A percentile compares a stretch with the other conserved stretches of the same genome.
Conservation (phyloP, 2,329 filamentous ascomycete genomes). For the Aspergillus pseudonomiae region DNA sequence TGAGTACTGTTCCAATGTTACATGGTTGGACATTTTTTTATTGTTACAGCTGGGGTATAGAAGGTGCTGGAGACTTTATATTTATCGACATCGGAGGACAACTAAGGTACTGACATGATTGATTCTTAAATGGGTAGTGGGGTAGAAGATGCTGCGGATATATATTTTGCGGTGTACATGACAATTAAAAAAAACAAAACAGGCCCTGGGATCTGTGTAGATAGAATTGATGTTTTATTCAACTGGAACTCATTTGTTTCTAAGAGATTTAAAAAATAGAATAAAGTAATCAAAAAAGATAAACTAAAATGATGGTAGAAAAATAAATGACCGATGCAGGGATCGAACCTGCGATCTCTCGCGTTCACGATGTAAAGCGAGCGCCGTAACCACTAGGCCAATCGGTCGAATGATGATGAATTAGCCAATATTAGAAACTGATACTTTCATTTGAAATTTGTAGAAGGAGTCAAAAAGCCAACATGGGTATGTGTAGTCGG, state of each 20-base stretch:
- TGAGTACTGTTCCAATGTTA: too few relatives aligned
- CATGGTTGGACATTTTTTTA: too few relatives aligned
- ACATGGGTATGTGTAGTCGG: too few relatives aligned
- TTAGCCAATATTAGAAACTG: rapidly evolving
- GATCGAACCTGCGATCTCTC: neutral
- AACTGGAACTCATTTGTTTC: neutral
- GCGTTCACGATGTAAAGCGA: neutral
- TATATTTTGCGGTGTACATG: too few relatives aligned
- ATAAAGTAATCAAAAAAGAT: neutral
- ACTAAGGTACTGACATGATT: too few relatives aligned
- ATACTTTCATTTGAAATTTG: too few relatives aligned
- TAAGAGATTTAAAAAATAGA: neutral
- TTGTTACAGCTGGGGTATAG: neutral
- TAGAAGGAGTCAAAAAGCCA: too few relatives aligned
- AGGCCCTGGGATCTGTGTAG: too few relatives aligned
- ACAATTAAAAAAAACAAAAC: too few relatives aligned
- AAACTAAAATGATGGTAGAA: neutral
- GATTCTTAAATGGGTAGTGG: too few relatives aligned
- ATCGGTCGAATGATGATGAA: neutral
- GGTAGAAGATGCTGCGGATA: too few relatives aligned
- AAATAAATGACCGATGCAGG: neutral
- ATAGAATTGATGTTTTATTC: too few relatives aligned
- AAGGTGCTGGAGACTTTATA: neutral
- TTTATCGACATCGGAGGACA: neutral
- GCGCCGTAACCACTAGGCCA: neutral